Evolutionary conservation across 2,329 filamentous ascomycete species (phyloP), one percentile per base, ranked within the genome.

Genomic region (Fusarium albidum): DNA sequence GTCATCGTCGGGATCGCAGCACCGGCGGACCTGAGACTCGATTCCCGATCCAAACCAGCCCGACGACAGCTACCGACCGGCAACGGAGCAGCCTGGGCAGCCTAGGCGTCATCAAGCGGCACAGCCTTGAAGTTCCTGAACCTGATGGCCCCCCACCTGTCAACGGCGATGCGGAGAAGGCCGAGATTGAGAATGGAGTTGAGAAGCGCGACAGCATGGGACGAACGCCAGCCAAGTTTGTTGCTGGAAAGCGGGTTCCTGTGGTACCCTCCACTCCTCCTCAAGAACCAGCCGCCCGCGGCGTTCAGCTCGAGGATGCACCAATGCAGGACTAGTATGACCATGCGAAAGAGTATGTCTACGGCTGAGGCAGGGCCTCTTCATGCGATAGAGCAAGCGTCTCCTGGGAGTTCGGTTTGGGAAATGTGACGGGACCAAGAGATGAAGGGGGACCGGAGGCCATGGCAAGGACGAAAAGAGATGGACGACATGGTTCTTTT

Each of bases 51-150:
- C 82, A 86, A 61, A 86, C 90, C 6, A 85, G 84, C 61, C 87
- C 83, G 56, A 86, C 79, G 39, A 76, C 79, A 50, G 78, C 75
- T 55, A 78, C 71, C 50, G 84, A 80, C 67, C 75, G 79, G 44
- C 78, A 82, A 72, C 79, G 81, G 15, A 69, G 69, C 62, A 80
- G 78, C 68, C 65, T 85, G 46, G 78, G 79, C 45, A 80, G 82
- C 33, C 74, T 84, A 14, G 76, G 73, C 46, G 69, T 76, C 42
- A 68, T 79, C 52, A 86, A 86, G 72, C 80, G 88, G 59, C 78
- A 86, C 39, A 95, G 91, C 68, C 82, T 97, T 3, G 92, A 96
- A 66, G 92, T 97, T 3, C 93, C 93, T 4, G 83, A 84, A 40
- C 82, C 77, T 54, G 79, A 82, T 33, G 75, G 79, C 25, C 68